These are phyloP conservation scores for Scytalidium lignicola DNA, from an alignment of 2,329 filamentous ascomycete species.

Conservation along the genomic window DNA sequence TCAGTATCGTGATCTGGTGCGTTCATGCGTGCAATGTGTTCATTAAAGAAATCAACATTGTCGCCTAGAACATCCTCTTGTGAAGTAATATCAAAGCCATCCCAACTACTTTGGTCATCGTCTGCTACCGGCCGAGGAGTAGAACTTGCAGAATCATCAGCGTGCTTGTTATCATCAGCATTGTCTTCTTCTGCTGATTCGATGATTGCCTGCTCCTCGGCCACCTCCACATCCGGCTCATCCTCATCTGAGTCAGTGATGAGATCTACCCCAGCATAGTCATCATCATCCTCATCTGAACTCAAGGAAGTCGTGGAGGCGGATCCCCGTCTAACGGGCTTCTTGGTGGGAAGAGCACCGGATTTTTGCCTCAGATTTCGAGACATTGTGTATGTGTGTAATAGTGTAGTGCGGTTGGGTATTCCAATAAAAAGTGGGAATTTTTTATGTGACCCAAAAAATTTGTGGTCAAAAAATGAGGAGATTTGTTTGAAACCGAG, in stretches of 20 bases:
- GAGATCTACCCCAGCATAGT: constrained; percentile 72
- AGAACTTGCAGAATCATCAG: constrained; percentile 22
- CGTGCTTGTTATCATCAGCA: constrained; percentile 1
- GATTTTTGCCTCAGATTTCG: constrained; percentile 49
- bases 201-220: constrained; percentile 73
- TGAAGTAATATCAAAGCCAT: constrained; percentile 44
- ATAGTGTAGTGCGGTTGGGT: not conserved
- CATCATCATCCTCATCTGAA: constrained; percentile 57
- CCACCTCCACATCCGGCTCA: constrained; percentile 70
- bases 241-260: constrained; percentile 78
- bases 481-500: not conserved
- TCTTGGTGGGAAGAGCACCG: constrained; percentile 29
- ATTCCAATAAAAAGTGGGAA: not conserved
- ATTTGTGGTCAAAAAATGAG: not conserved
- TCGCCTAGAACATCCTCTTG: constrained; percentile 11
- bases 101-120: constrained; percentile 48
- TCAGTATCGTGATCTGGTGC: constrained; percentile 11
- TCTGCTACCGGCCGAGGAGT: constrained; percentile 26
- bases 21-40: constrained; percentile 15
- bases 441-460: not conserved
- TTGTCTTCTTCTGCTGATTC: constrained; percentile 36
- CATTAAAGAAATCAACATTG: constrained; percentile 30
- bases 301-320: constrained; percentile 46
- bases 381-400: constrained; percentile 21
- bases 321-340: constrained; percentile 23